Conservation (phyloP, 2,329 filamentous ascomycete species). For the Cytospora mali region DNA sequence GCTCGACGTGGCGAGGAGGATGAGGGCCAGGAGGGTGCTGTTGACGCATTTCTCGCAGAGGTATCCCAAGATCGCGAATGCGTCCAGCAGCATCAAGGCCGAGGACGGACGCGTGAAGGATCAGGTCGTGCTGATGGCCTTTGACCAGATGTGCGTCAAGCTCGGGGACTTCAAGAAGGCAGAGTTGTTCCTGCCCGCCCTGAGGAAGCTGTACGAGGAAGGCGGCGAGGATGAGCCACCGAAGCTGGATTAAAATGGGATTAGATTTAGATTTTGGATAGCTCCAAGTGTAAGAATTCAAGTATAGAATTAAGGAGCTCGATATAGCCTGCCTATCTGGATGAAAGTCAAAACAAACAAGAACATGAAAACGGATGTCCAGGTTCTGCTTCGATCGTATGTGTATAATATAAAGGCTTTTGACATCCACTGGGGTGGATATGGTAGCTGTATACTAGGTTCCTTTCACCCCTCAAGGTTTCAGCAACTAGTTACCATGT, state of each 20-base stretch:
- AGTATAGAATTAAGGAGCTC: too few relatives aligned
- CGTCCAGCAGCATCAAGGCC: constrained; percentile 27
- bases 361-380: background rate
- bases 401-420: background rate
- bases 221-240: constrained; percentile 33
- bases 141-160: constrained; percentile 77
- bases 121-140: constrained; percentile 71
- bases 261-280: too few relatives aligned
- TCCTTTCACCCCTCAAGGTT: too few relatives aligned
- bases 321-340: background rate
- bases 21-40: constrained; percentile 79
- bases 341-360: background rate
- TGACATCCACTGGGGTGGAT: too few relatives aligned
- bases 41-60: constrained; percentile 95
- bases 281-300: background rate
- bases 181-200: constrained; percentile 62
- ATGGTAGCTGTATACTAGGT: too few relatives aligned
- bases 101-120: constrained; percentile 42
- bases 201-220: constrained; percentile 58
- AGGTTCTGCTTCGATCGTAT: background rate
- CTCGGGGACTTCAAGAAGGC: constrained; percentile 71
- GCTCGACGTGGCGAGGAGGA: constrained; percentile 71
- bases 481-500: too few relatives aligned
- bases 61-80: constrained; percentile 70
- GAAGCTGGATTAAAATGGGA: background rate